Evolutionary conservation across 495 filamentous ascomycete species (phyloP).

Genomic region (Hypoxylon cercidicola): DNA sequence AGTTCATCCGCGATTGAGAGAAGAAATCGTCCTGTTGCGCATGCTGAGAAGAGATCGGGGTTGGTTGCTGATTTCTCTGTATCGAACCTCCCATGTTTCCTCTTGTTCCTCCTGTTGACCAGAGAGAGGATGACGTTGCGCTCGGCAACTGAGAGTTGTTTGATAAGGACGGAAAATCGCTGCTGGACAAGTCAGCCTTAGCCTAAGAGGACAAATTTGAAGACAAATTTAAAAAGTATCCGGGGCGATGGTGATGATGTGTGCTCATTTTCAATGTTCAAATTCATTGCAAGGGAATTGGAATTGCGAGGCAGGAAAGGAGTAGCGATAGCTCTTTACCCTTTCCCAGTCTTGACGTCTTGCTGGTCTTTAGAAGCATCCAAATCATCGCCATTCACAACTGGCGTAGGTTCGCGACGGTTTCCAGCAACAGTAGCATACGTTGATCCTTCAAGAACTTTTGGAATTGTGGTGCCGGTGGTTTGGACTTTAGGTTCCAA

Average conservation of each 20-base stretch:
- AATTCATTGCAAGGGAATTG: background rate
- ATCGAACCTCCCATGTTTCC: constrained; percentile 62
- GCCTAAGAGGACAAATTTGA: constrained; percentile 13
- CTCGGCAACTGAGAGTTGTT: constrained; percentile 70
- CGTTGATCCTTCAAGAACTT: background rate
- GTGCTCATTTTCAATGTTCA: too few relatives aligned
- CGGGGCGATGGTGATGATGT: background rate
- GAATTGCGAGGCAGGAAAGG: background rate
- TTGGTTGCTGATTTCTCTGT: constrained; percentile 73
- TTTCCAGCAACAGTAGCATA: constrained; percentile 21
- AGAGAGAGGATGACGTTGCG: constrained; percentile 61
- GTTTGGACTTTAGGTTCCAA: constrained; percentile 1
- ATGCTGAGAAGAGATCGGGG: constrained; percentile 61
- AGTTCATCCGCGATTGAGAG: constrained; percentile 64
- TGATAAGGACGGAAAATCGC: constrained; percentile 87
- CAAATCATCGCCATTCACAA: background rate
- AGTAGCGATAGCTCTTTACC: constrained; percentile 31
- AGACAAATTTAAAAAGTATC: background rate
- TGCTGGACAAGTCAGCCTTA: constrained; percentile 51
- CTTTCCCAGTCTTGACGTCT: constrained; percentile 44
- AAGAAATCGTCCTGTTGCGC: constrained; percentile 69
- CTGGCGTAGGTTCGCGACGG: too few relatives aligned
- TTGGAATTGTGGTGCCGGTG: constrained; percentile 10
- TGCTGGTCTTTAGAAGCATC: too few relatives aligned
- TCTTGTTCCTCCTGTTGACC: constrained; percentile 64